Conservation (phyloP, 371 early-diverging fungal species). For the Umbelopsis sp. region DNA sequence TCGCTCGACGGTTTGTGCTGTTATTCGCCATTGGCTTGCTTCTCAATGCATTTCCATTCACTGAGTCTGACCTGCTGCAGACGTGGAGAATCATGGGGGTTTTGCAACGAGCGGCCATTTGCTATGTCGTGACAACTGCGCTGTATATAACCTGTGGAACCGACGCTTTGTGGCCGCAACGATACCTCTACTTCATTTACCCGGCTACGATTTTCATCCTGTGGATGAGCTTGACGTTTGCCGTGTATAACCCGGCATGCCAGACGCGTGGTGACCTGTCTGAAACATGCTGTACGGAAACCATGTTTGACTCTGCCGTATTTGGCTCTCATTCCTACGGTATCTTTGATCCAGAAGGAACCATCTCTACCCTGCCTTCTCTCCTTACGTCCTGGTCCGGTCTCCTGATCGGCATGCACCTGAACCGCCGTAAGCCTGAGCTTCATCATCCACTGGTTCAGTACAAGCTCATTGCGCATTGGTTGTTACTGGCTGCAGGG, state of each 20-base stretch:
- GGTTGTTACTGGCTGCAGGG: not conserved
- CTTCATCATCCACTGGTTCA: not conserved
- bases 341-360: constrained; percentile 7
- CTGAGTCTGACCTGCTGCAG: not conserved
- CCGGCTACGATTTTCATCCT: not conserved
- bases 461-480: constrained; percentile 10
- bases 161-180: not conserved
- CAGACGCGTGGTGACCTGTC: not conserved
- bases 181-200: not conserved
- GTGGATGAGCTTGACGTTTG: not conserved
- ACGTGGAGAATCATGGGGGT: constrained; percentile 6
- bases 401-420: constrained; percentile 8
- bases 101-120: constrained; percentile 4
- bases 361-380: not conserved
- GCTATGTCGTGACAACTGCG: not conserved
- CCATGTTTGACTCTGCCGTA: constrained; percentile 3
- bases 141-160: not conserved
- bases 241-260: constrained; percentile 4
- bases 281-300: constrained; percentile 1
- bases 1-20: not conserved
- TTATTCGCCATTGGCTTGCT: constrained; percentile 3
- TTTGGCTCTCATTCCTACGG: not conserved
- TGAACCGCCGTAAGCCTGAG: not conserved
- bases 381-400: constrained; percentile 14
- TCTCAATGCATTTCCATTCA: constrained; percentile 9